A percentile compares a stretch with the other conserved stretches of the same genome.
Conservation (phyloP, 768 basidiomycete species). For the Hypsizygus marmoreus region DNA sequence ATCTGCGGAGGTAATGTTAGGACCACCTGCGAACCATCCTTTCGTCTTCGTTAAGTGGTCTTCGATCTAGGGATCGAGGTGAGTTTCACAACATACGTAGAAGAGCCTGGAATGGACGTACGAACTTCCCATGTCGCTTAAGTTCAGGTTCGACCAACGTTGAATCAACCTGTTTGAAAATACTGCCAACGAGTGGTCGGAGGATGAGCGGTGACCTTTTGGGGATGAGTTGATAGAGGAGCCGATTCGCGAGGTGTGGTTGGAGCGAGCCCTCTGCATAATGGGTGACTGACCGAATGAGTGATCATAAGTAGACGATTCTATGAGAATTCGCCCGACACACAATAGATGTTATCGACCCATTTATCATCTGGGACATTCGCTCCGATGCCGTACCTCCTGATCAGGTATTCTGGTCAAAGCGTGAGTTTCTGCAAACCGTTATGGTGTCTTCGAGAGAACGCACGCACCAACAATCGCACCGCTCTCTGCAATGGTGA, state of each 20-base stretch:
- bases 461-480: slow-evolving; percentile 21
- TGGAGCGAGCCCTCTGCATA: slow-evolving; percentile 22
- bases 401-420: slow-evolving; percentile 18
- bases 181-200: slow-evolving; percentile 28
- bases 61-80: slow-evolving; percentile 7
- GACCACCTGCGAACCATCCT: too few species aligned
- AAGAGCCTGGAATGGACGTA: slow-evolving; percentile 15
- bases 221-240: slow-evolving; percentile 31
- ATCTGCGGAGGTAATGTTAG: slow-evolving; percentile 16
- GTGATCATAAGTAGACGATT: too few species aligned
- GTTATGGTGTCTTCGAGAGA: too few species aligned
- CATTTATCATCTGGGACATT: slow-evolving; percentile 8
- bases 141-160: slow-evolving; percentile 27
- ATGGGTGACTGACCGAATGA: slow-evolving; percentile 5
- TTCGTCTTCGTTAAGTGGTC: background rate
- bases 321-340: background rate
- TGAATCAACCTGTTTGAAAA: slow-evolving; percentile 28
- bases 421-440: too few species aligned
- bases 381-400: slow-evolving; percentile 15
- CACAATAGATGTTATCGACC: slow-evolving; percentile 17
- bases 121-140: slow-evolving; percentile 26
- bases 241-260: slow-evolving; percentile 36
- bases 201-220: slow-evolving; percentile 33
- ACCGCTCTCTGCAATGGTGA: slow-evolving; percentile 32
- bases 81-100: slow-evolving; percentile 14